A percentile compares a stretch with the other conserved stretches of the same genome.
Evolutionary conservation across 1,284 basidiomycete species (phyloP).

Genomic region (Moesziomyces antarcticus): DNA sequence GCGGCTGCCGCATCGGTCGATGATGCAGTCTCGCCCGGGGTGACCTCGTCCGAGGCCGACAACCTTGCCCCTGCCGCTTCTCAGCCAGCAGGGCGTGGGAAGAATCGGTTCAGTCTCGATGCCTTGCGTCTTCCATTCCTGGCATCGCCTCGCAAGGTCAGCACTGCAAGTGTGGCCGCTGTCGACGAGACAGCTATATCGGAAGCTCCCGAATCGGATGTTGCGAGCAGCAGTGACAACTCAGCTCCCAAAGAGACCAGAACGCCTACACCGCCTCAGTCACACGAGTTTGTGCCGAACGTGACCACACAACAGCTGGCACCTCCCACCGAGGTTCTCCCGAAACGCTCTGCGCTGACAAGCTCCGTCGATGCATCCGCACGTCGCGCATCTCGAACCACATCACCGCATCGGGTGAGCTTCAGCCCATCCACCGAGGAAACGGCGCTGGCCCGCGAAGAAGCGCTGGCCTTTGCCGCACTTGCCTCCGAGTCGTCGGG

Average conservation of each 20-base stretch:
- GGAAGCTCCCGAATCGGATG: not conserved
- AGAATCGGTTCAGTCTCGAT: slow-evolving; percentile 46
- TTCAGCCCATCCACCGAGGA: slow-evolving; percentile 54
- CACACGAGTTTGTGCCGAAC: too few species aligned
- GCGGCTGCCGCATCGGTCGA: not conserved
- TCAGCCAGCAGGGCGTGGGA: slow-evolving; percentile 5
- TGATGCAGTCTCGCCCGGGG: not conserved
- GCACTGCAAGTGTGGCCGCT: not conserved
- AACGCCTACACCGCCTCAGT: too few species aligned
- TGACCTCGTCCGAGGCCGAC: not conserved
- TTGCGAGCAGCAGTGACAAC: not conserved
- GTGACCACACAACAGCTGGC: not conserved
- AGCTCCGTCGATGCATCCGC: slow-evolving; percentile 6
- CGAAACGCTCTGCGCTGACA: slow-evolving; percentile 20
- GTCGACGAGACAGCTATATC: not conserved
- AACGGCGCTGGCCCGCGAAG: slow-evolving; percentile 35
- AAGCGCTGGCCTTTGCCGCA: slow-evolving; percentile 10
- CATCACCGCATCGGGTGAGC: slow-evolving; percentile 45
- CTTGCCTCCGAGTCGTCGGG: not conserved
- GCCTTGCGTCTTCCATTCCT: slow-evolving; percentile 29
- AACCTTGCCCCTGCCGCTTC: not conserved
- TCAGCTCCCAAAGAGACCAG: not conserved
- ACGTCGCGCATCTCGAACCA: slow-evolving; percentile 11
- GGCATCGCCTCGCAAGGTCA: slow-evolving; percentile 23
- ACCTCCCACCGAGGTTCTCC: slow-evolving; percentile 6